Evolutionary conservation across 768 basidiomycete species (phyloP), one percentile per base, ranked within the genome.

Genomic region (Xerocomellus intermedius): DNA sequence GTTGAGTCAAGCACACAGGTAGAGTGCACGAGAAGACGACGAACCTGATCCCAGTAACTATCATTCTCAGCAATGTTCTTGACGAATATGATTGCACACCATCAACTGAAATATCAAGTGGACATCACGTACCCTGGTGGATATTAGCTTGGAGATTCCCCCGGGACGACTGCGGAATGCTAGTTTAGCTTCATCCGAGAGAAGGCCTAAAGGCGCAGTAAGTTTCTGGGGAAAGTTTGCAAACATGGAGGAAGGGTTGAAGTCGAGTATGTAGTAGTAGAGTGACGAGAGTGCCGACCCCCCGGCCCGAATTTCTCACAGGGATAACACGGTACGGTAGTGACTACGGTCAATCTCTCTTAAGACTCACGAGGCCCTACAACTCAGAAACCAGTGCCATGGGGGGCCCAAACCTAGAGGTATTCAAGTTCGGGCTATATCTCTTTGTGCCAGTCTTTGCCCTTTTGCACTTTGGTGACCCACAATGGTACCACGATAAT

Each of bases 381-480:
- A 36, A 13, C 33, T 42, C 52, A 32, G 26, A 43, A 36, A 49
- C 56, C 83, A 85, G 17, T 42, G 32, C 42, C 73, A 82, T 89
- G 88, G 88, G 79, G 3, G 85, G 89, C 12, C 84, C 89, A 35
- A 90, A 89, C 69, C 84, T 94, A 50, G 92, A 94, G 71, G 81
- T 94, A 17, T 91, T 94, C 85, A 94, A 93, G 74, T 94, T 94
- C 63, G 83, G 83, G 4, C 72, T 92, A 17, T 94, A 94, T 70
- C 83, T 94, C 52, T 91, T 91, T 63, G 84, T 92, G 55, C 92
- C 92, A 10, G 83, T 94, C 54, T 74, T 80, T 43, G 86, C 89
- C 22, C 80, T 94, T 65, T 74, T 92, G 47, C 88, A 93, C 71
- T 94, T 90, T 65, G 91, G 92, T 42, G 89, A 94, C 69, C 90